Evolutionary conservation across 2,329 filamentous ascomycete species (phyloP), one percentile per base, ranked within the genome.

Genomic region (Curvularia spicifera): DNA sequence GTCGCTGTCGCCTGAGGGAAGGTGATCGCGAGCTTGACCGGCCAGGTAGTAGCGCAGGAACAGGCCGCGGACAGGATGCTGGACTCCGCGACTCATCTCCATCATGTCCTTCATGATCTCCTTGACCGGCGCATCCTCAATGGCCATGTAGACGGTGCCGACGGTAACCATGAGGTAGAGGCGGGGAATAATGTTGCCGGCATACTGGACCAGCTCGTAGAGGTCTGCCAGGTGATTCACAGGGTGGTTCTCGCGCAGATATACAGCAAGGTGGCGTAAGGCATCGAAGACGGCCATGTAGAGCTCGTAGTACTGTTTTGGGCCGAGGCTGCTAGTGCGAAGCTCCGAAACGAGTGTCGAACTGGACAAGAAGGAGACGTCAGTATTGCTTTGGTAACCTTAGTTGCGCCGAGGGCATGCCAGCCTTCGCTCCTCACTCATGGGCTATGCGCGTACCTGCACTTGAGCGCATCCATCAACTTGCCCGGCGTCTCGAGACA

Each of bases 51-150:
- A 99, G 74, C 95, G 89, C 71, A 99, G 81, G 76, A 99, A 99
- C 54, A 99, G 83, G 18, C 95, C 95, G 57, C 95, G 91, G 63
- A 97, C 93, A 15, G 95, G 95, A 78, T 99, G 95, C 74, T 99
- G 95, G 22, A 99, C 93, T 56, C 95, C 95, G 63, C 95, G 87
- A 79, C 93, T 98, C 95, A 99, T 99, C 79, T 99, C 95, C 95
- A 99, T 99, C 95, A 99, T 99, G 78, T 99, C 95, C 80, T 99
- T 99, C 95, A 99, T 99, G 63, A 99, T 92, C 82, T 99, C 95
- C 81, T 99, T 99, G 68, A 99, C 95, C 0, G 95, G 95, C 57
- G 96, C 95, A 84, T 98, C 95, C 72, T 95, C 91, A 73, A 99
- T 96, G 26, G 91, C 89, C 95, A 99, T 99, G 82, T 99, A 99